Evolutionary conservation across 805 yeast genomes (phyloP), one percentile per base, ranked within the genome.

Genomic region (Komagataella populi): DNA sequence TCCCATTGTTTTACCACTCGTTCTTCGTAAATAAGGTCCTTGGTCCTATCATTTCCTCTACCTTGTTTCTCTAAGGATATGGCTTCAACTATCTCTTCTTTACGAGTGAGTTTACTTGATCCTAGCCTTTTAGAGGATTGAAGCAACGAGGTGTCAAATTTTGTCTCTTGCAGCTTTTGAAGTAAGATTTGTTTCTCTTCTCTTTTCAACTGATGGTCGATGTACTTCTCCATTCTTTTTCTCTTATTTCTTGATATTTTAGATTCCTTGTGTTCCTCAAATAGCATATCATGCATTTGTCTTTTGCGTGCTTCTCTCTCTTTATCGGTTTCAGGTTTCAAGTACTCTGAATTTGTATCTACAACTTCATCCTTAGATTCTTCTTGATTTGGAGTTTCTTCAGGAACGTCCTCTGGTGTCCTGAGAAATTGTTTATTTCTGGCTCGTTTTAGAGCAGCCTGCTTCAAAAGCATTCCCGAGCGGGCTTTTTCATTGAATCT

Each of bases 401-500:
- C 53, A 12, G 55, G 55, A 14, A 61, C 67, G 46, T 74, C 75
- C 4, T 72, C 77, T 8, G 68, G 57, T 47, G 75, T 76, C 45
- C 84, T 68, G 24, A 68, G 60, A 62, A 83, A 82, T 57, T 84
- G 87, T 60, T 83, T 84, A 58, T 84, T 84, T 50, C 95, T 71
- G 22, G 79, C 84, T 49, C 68, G 67, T 56, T 80, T 82, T 59
- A 87, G 69, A 49, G 81, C 81, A 30, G 83, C 80, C 63, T 83
- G 86, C 71, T 83, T 87, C 24, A 88, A 81, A 59, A 87, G 81
- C 75, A 84, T 84, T 17, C 96, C 95, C 2, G 87, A 63, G 39
- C 95, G 80, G 52, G 93, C 96, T 69, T 84, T 85, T 63, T 84
- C 95, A 63, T 87, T 87, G 70, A 82, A 84, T 55, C 96, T 67